Evolutionary conservation across 2,329 filamentous ascomycete genomes (phyloP), one percentile per base, ranked within the genome.

Genomic region (Trichophyton simii): DNA sequence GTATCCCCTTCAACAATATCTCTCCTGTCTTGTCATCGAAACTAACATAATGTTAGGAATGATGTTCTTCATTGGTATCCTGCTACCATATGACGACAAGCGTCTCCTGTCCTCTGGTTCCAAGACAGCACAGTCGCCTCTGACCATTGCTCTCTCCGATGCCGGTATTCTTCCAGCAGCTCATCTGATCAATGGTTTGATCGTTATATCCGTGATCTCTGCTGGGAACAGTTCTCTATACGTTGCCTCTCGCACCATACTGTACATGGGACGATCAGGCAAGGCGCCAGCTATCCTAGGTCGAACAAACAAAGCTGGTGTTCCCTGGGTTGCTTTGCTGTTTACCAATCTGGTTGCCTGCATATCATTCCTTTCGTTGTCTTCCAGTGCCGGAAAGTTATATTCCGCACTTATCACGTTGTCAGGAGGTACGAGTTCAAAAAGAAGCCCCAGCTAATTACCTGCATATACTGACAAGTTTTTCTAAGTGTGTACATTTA

Each of bases 191-290:
- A 91, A 91, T 66, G 86, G 84, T 44, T 86, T 89, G 68, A 88
- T 89, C 67, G 80, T 91, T 58, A 76, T 89, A 7, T 88, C 87
- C 11, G 87, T 87, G 61, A 77, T 89, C 42, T 85, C 81, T 0
- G 86, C 87, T 18, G 82, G 87, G 66, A 91, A 91, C 73, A 85
- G 83, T 59, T 87, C 85, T 7, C 87, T 91, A 64, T 91, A 91
- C 71, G 88, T 91, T 66, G 84, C 84, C 52, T 88, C 86, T 1
- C 82, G 88, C 22, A 91, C 87, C 0, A 73, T 92, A 1, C 74
- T 91, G 0, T 90, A 84, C 75, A 88, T 91, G 85, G 87, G 86
- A 0, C 85, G 88, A 66, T 83, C 84, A 44, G 79, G 82, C 57
- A 89, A 88, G 71, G 88, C 88, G 0, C 88, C 88, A 0, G 75